Evolutionary conservation across 441 rosid species (phyloP).

Genomic region (Croton laevigatus): DNA sequence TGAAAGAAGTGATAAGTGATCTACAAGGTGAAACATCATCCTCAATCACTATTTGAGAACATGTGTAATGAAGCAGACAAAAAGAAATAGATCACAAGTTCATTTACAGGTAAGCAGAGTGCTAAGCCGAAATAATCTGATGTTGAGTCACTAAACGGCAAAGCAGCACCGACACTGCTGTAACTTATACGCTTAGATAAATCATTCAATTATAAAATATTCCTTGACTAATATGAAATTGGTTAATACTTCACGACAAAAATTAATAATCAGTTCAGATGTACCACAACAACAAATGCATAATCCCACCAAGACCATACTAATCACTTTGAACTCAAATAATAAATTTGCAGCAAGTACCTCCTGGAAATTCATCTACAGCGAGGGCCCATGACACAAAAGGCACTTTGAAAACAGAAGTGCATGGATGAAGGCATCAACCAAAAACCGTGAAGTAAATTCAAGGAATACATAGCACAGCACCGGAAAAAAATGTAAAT

Average conservation of each 20-base stretch:
- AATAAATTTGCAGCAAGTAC: background rate
- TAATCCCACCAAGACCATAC: too few relatives aligned
- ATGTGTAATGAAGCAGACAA: background rate
- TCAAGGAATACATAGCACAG: background rate
- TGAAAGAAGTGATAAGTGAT: slow-evolving; percentile 86
- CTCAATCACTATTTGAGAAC: background rate
- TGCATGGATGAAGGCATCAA: background rate
- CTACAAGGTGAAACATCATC: slow-evolving; percentile 34
- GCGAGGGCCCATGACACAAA: background rate
- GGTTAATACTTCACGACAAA: too few relatives aligned
- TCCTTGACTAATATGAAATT: too few relatives aligned
- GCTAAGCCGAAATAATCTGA: slow-evolving; percentile 1
- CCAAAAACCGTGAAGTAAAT: background rate
- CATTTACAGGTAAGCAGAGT: background rate
- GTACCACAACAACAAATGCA: too few relatives aligned
- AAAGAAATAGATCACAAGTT: background rate
- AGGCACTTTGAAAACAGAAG: background rate
- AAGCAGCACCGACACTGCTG: background rate
- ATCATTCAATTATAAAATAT: background rate
- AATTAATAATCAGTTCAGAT: too few relatives aligned
- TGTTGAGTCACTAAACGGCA: background rate
- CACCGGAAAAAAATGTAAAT: background rate
- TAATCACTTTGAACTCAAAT: background rate
- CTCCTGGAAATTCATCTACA: background rate
- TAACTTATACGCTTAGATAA: background rate